Base-by-base conservation (phyloP, 805 yeast species). In the Pichia heedii region DNA sequence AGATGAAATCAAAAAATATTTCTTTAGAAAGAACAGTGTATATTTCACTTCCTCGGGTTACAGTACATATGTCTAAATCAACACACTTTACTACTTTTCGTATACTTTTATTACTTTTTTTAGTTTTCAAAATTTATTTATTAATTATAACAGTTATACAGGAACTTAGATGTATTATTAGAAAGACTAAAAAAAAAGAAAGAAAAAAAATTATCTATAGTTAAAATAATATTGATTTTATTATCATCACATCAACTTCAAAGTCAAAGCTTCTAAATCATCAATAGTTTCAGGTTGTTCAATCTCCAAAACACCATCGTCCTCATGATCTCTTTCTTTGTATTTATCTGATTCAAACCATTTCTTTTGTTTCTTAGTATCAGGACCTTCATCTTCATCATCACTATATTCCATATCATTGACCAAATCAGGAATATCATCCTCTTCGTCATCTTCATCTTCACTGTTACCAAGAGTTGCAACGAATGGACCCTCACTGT, bases 211-310 rank as follows among this genome's bases (percentile, higher is more conserved):
- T 10, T 29, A 15, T 27, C 12, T 29, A 29, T 29, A 5, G 13
- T 13, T 29, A 3, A 29, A 13, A 29, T 29, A 29, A 13, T 35
- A 22, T 21, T 4, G 29, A 35, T n/a, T n/a, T 35, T 26, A 19
- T 15, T 13, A 5, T 12, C 33, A 43, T 19, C 37, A 39, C 41
- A 49, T 45, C 21, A 76, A 69, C 51, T 67, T 66, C 37, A 70
- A 73, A 2, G 95, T 81, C 67, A 86, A 74, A 40, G 94, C 88
- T 69, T 93, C 98, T 63, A 93, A 73, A 58, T 93, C 98, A 62
- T 87, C 96, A 60, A 93, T 69, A 16, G 95, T 84, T 55, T 86
- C 84, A 15, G 97, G 97, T 54, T 80, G 85, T 53, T 85, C 94
- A 37, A 85, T 70, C 65, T 89, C 96, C 47, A 84, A 67, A 38